These are phyloP conservation scores for Talaromyces albobiverticillius DNA, from an alignment of 2,329 filamentous ascomycete genomes.

Conservation along the genomic window DNA sequence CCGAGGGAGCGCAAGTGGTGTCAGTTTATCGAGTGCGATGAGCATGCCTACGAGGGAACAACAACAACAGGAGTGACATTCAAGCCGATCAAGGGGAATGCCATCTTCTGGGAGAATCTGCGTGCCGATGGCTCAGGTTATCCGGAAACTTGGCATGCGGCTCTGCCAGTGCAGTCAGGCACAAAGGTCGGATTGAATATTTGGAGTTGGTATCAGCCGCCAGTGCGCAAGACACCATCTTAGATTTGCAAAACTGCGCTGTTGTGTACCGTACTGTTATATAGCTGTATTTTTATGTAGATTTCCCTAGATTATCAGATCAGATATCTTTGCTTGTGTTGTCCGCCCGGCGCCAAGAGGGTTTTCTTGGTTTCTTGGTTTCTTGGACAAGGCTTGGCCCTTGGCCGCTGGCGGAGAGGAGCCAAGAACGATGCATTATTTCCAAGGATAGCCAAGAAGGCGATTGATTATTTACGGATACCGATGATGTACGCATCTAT, in stretches of 20 bases:
- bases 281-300: too few species aligned
- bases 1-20: slow-evolving; percentile 52
- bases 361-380: background rate
- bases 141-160: slow-evolving; percentile 60
- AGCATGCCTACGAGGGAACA: slow-evolving; percentile 16
- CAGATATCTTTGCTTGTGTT: too few species aligned
- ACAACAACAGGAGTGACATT: slow-evolving; percentile 53
- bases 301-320: too few species aligned
- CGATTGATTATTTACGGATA: too few species aligned
- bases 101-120: slow-evolving; percentile 63
- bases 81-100: slow-evolving; percentile 56
- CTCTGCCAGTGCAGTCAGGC: slow-evolving; percentile 55
- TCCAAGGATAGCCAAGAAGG: too few species aligned
- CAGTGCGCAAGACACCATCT: slow-evolving; percentile 8
- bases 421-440: background rate
- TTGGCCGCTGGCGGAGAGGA: slow-evolving; percentile 14
- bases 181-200: slow-evolving; percentile 63
- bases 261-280: background rate
- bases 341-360: slow-evolving; percentile 11
- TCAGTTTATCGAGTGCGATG: slow-evolving; percentile 55
- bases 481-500: too few species aligned
- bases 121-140: slow-evolving; percentile 55
- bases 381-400: slow-evolving; percentile 10
- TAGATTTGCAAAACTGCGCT: too few species aligned
- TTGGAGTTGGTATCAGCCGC: slow-evolving; percentile 60